phyloP scores from a whole-genome alignment of 2,329 filamentous ascomycete species.

The Cladobotryum mycophilum region DNA sequence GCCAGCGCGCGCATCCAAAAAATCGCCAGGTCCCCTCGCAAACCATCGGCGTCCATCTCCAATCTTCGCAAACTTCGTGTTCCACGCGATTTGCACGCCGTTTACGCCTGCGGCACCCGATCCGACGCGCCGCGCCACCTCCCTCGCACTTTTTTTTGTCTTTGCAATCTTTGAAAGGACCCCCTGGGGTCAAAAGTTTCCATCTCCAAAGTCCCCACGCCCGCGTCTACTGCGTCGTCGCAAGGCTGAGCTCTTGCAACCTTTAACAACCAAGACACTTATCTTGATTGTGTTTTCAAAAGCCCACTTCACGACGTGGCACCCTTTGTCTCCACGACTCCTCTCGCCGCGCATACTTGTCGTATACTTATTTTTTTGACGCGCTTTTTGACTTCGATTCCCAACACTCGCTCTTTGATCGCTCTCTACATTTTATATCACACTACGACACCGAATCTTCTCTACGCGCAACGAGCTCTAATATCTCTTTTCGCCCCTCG shows the following conservation, averaged over 20 bases:
- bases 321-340: conserved; percentile 17
- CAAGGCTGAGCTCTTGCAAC: conserved; percentile 10
- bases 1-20: conserved; percentile 55
- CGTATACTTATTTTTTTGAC: conserved; percentile 18
- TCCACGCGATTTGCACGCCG: conserved; percentile 48
- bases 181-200: conserved; percentile 9
- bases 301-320: conserved; percentile 23
- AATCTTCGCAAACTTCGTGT: conserved; percentile 46
- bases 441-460: conserved; percentile 18
- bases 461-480: conserved; percentile 20
- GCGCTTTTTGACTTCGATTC: conserved; percentile 14
- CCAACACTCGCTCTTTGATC: conserved; percentile 2
- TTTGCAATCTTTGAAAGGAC: conserved; percentile 12
- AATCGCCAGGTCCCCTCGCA: conserved; percentile 54
- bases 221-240: conserved; percentile 9
- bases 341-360: conserved; percentile 13
- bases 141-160: conserved; percentile 36
- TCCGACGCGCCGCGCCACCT: conserved; percentile 35
- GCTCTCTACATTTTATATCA: conserved; percentile 1
- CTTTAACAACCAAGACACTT: neutral
- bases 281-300: conserved; percentile 14
- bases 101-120: conserved; percentile 34
- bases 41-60: conserved; percentile 54
- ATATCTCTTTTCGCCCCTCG: conserved; percentile 20
- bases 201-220: conserved; percentile 15